Evolutionary conservation across 176 grass and related monocot species (phyloP).

Genomic region (Ensete ventricosum): DNA sequence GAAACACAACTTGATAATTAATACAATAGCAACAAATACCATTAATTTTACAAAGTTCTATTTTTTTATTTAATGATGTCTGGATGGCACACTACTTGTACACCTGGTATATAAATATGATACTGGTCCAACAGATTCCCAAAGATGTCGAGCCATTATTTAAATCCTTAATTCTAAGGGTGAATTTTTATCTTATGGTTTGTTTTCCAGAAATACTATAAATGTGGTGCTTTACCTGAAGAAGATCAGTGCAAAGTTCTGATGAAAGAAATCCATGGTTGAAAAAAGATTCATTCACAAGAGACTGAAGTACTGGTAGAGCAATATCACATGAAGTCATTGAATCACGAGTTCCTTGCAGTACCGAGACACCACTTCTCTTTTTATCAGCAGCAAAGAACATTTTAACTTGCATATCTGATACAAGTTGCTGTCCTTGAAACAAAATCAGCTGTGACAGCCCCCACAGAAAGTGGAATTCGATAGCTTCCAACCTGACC

Average conservation of each 20-base stretch:
- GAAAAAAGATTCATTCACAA: constrained; percentile 75
- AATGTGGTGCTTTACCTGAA: constrained; percentile 50
- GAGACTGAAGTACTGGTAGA: constrained; percentile 44
- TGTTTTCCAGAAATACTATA: neutral
- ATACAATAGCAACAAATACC: too few species aligned
- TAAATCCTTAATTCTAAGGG: neutral
- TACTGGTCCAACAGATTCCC: too few species aligned
- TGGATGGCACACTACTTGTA: too few species aligned
- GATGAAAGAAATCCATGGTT: constrained; percentile 46
- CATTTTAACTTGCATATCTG: constrained; percentile 31
- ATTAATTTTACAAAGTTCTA: too few species aligned
- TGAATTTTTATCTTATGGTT: neutral
- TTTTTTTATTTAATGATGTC: too few species aligned
- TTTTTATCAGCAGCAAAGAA: constrained; percentile 28
- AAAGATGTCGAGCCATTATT: too few species aligned
- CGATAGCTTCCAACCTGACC: constrained; percentile 56
- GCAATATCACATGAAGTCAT: constrained; percentile 49
- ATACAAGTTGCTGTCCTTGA: constrained; percentile 28
- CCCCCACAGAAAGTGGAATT: constrained; percentile 84
- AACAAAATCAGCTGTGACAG: constrained; percentile 68
- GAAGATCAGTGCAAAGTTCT: constrained; percentile 58
- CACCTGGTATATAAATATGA: too few species aligned
- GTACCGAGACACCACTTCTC: constrained; percentile 26
- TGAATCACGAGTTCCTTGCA: constrained; percentile 35
- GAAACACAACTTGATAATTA: neutral